Base-by-base conservation (phyloP, 2,329 filamentous ascomycete genomes). In the Cadophora gregata region DNA sequence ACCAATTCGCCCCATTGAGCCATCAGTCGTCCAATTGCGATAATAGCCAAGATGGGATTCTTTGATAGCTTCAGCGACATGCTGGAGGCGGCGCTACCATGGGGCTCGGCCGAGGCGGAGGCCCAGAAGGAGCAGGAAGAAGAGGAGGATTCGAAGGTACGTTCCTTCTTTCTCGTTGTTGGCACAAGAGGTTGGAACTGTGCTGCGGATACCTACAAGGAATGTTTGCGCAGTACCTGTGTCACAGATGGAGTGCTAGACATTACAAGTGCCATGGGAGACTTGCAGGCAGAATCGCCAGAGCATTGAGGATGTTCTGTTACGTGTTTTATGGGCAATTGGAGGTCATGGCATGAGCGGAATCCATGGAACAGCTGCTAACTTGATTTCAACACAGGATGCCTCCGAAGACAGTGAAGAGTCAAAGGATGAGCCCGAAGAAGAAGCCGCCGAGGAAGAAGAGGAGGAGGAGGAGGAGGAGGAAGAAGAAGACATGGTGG, bases 401-500 rank as follows among this genome's bases (percentile, higher is more conserved):
- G 62, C 70, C 62, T 67, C 68, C n/a, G 71, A 70, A 10, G 66
- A 71, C 47, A 72, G 77, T 64, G 78, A 75, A 69, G 80, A 81
- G 59, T 75, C 78, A 56, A 73, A 76, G 66, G 81, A 82, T 69
- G 81, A 81, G 53, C 80, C 81, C 59, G 82, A 81, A 53, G 81
- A 81, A 24, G 86, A 84, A 51, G 81, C 81, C 48, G 85, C 81
- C 9, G 82, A 81, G 48, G 85, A 84, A 25, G 85, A 85, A 21
- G 87, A 84, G 29, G 88, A 85, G 42, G 87, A 86, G 36, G 88
- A 86, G 27, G 88, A 89, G 51, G 90, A 93, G 69, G 91, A 93
- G 71, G 92, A 89, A 51, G 90, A 93, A 69, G 91, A 93, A 71
- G 92, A 96, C 83, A 83, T 87, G 70, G 89, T 90, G 74, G 95